phyloP scores from a whole-genome alignment of 1,139 yeast genomes.

The Pichia norvegensis region DNA sequence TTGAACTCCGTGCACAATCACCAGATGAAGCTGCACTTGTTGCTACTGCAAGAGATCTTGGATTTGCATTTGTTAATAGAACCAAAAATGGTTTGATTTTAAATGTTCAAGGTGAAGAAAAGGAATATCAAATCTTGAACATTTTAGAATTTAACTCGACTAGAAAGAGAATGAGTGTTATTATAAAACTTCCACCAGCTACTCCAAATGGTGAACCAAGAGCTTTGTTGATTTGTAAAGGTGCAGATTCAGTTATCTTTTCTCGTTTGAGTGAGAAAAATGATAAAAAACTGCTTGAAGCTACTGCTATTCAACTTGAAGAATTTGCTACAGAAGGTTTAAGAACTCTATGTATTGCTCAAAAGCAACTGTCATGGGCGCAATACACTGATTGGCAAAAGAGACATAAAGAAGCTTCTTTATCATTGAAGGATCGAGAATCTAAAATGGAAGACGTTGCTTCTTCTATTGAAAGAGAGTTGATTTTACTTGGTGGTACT shows the following conservation, averaged over 20 bases:
- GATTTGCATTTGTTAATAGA: conserved; percentile 72
- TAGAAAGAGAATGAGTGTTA: conserved; percentile 94
- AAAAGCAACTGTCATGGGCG: conserved; percentile 56
- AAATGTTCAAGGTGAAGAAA: conserved; percentile 65
- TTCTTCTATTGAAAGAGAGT: conserved; percentile 68
- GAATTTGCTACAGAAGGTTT: conserved; percentile 95
- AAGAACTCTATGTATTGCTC: conserved; percentile 89
- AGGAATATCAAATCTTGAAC: conserved; percentile 67
- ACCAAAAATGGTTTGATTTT: conserved; percentile 63
- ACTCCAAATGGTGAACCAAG: conserved; percentile 38
- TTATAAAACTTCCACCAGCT: conserved; percentile 51
- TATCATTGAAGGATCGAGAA: conserved; percentile 70
- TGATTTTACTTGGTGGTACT: conserved; percentile 83
- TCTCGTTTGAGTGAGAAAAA: conserved; percentile 47
- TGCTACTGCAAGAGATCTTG: conserved; percentile 86
- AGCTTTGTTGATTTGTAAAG: conserved; percentile 70
- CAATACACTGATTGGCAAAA: conserved; percentile 62
- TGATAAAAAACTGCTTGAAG: conserved; percentile 42
- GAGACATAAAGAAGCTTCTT: conserved; percentile 67
- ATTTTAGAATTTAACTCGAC: conserved; percentile 83
- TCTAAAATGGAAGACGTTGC: conserved; percentile 69
- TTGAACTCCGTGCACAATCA: conserved; percentile 85
- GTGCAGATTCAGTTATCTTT: conserved; percentile 90
- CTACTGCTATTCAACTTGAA: conserved; percentile 80
- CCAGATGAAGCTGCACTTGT: conserved; percentile 98